phyloP scores from a whole-genome alignment of 352 stramenopile genomes.

The Globisporangium abappressorium region DNA sequence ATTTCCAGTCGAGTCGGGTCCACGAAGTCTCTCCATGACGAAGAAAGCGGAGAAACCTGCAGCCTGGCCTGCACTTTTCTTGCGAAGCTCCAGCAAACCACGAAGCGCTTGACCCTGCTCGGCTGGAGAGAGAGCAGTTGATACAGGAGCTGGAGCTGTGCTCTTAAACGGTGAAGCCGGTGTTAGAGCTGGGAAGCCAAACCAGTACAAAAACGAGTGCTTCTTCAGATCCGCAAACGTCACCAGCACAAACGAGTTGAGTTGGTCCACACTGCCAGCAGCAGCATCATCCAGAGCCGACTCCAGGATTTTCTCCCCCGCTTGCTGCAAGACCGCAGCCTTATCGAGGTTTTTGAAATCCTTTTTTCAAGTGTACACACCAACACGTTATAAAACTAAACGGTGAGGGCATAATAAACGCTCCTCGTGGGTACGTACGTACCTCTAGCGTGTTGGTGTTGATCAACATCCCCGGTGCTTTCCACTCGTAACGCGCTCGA shows the following conservation, averaged over 20 bases:
- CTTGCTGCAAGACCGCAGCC: conserved; percentile 47
- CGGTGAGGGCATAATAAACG: no score
- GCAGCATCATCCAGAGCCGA: conserved; percentile 19
- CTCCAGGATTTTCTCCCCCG: conserved; percentile 37
- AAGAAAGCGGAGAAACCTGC: conserved; percentile 62
- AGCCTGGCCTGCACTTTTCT: conserved; percentile 13
- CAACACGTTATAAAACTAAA: neutral
- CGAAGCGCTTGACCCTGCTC: conserved; percentile 43
- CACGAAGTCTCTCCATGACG: conserved; percentile 45
- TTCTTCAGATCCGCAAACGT: conserved; percentile 93
- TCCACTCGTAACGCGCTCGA: conserved; percentile 75
- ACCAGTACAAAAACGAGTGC: conserved; percentile 94
- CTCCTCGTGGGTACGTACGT: conserved; percentile 2
- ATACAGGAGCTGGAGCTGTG: conserved; percentile 22
- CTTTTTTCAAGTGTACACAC: conserved; percentile 22
- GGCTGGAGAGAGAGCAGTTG: conserved; percentile 27
- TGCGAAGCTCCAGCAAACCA: conserved; percentile 42
- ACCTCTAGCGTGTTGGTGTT: conserved; percentile 90
- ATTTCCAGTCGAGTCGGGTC: conserved; percentile 7
- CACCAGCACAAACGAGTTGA: conserved; percentile 88
- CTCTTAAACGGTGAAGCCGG: conserved; percentile 37
- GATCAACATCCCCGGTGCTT: conserved; percentile 55
- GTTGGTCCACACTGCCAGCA: conserved; percentile 30
- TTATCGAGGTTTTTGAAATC: conserved; percentile 89
- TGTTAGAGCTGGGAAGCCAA: conserved; percentile 85